Conservation (phyloP, 768 basidiomycete species). For the Suillus fuscotomentosus region DNA sequence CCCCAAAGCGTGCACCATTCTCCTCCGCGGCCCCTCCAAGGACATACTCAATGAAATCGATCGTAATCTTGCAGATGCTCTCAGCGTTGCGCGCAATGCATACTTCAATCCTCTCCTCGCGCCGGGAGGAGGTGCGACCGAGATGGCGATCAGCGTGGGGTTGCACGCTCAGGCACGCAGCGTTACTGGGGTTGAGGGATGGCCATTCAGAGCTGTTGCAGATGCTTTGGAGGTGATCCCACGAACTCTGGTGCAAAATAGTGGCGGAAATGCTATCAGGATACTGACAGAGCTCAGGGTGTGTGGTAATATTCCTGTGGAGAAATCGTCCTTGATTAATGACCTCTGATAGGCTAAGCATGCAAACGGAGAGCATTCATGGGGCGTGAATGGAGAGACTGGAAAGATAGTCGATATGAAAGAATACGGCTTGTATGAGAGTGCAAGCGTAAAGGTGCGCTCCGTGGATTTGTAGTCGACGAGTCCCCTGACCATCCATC, state of each 20-base stretch:
- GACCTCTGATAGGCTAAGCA: slow-evolving; percentile 76
- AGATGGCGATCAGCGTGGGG: slow-evolving; percentile 95
- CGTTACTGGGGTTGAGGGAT: slow-evolving; percentile 85
- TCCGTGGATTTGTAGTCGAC: background rate
- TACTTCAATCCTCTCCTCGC: slow-evolving; percentile 94
- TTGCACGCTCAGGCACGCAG: slow-evolving; percentile 76
- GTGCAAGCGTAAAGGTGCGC: slow-evolving; percentile 87
- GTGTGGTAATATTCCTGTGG: slow-evolving; percentile 25
- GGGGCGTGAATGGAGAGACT: slow-evolving; percentile 95
- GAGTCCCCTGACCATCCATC: background rate
- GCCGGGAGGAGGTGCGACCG: slow-evolving; percentile 95
- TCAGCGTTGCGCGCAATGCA: slow-evolving; percentile 95
- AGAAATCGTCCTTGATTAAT: background rate
- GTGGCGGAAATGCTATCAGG: slow-evolving; percentile 92
- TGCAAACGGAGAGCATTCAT: slow-evolving; percentile 84
- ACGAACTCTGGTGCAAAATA: slow-evolving; percentile 91
- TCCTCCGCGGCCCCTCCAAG: slow-evolving; percentile 96
- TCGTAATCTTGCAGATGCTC: slow-evolving; percentile 95
- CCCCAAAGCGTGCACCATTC: slow-evolving; percentile 97
- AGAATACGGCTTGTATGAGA: slow-evolving; percentile 89
- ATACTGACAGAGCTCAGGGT: slow-evolving; percentile 92
- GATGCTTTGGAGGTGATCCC: slow-evolving; percentile 99
- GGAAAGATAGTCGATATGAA: slow-evolving; percentile 98
- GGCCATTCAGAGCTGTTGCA: slow-evolving; percentile 88
- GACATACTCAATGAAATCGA: slow-evolving; percentile 99